Base-by-base conservation (phyloP, 176 grass and related monocot genomes). In the Panicum miliaceum region DNA sequence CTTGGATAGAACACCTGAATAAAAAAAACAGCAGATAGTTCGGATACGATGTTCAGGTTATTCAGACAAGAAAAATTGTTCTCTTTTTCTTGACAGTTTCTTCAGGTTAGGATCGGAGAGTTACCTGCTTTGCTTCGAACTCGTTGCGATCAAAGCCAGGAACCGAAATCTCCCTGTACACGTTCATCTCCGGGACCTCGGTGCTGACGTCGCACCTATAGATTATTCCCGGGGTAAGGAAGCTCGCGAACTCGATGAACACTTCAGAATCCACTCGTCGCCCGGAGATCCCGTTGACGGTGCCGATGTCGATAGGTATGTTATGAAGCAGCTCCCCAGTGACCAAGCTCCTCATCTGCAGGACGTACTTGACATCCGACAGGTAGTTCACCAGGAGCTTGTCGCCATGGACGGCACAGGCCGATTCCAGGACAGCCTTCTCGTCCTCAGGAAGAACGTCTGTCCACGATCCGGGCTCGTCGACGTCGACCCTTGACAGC, bases 181-280 rank as follows among this genome's bases (percentile, higher is more conserved):
- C 80, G 25, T 12, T 75, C 96, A 98, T 83, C 77, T 85, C 77
- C 15, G 96, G 93, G 51, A 10, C 7, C 69, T 89, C 91, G 0
- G 77, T 11, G 59, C 82, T 82, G 1, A 98, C 79, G 47, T 95
- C 84, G 4, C 96, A 95, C 73, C 81, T 67, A 25, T 94, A 98
- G 34, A 95, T 87, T 60, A 95, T 98, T 18, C 96, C 96, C 0
- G 96, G 91, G 36, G 96, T 92, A 43, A 98, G 89, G 76, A 95
- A 98, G 71, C 96, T 95, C 23, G 96, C 83, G 23, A 98, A 98
- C 62, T 90, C 76, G 81, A 98, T 66, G 90, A 98, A 98, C 82
- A 92, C 65, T 61, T 89, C 87, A 35, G 77, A 90, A 34, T 98
- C 91, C n/a, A 36, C 58, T 22, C 93, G 89, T 3, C 91, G 85